Base-by-base conservation (phyloP, 805 yeast genomes). In the Yarrowia sp. region DNA sequence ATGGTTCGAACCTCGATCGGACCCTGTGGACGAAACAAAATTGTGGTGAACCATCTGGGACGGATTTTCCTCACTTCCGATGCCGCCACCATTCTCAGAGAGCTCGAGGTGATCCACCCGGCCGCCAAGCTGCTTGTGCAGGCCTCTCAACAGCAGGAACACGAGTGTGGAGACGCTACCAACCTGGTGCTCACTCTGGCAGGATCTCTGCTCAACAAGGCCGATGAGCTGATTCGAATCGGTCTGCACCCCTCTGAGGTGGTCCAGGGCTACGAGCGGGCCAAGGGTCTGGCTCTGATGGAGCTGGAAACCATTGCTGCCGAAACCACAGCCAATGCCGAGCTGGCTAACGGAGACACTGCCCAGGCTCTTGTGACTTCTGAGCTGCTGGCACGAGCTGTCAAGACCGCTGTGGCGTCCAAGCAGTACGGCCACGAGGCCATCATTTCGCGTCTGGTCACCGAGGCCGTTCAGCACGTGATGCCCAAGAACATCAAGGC, bases 81-180 rank as follows among this genome's bases (percentile, higher is more conserved):
- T 77, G 98, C 98, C n/a, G 97, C 98, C 44, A 95, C 99, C 9
- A 95, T 95, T 88, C 83, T 95, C 69, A 86, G 89, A 72, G 98
- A 95, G 78, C 82, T 94, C 68, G 98, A 94, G 70, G 92, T 94
- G 72, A 92, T 95, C 56, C 98, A 94, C 77, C 99, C 99, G 7
- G 98, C 97, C 2, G 99, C 95, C 12, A 95, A 94, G 79, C 86
- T 95, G 56, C 84, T 95, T 70, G 95, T 94, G 67, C 92, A 92
- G 98, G 97, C 98, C 20, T 87, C 96, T 14, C 91, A 94, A 77
- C 99, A 95, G 81, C 99, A 95, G 80, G 97, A 95, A 77, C 85
- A 87, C 73, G 99, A 94, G 82, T 90, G 94, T 92, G 99, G 99
- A 70, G 99, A 95, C 79, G 91, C 91, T 74, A 91, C 98, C 30